Percentiles rank a stretch among this genome's conserved stretches.
These are phyloP conservation scores for Haematococcus sp. DNA, from an alignment of 139 green algal species.

Conservation along the genomic window DNA sequence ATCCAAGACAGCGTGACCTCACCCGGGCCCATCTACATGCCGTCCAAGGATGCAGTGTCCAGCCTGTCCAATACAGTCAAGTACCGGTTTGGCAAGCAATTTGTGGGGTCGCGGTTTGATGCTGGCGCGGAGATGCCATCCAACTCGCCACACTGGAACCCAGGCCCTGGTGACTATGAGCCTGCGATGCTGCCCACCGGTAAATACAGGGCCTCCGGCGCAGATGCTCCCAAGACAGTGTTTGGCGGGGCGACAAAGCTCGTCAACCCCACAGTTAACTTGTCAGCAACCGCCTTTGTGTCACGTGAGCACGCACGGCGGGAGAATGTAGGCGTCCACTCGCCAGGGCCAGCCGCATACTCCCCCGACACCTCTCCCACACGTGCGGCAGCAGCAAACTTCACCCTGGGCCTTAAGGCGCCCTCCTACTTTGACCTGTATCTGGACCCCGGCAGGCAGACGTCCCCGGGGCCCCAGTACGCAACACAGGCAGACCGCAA, in stretches of 20 bases:
- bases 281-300: slow-evolving; percentile 20
- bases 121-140: slow-evolving; percentile 12
- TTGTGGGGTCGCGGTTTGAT: slow-evolving; percentile 20
- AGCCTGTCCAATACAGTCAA: not conserved
- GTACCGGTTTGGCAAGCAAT: slow-evolving; percentile 27
- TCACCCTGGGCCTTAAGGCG: slow-evolving; percentile 2
- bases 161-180: slow-evolving; percentile 33
- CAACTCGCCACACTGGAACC: slow-evolving; percentile 34
- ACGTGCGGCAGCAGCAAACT: not conserved
- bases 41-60: slow-evolving; percentile 15
- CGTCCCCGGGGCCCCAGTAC: slow-evolving; percentile 27
- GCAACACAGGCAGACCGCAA: slow-evolving; percentile 6
- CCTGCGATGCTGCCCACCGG: not conserved
- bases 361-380: slow-evolving; percentile 16
- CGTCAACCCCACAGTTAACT: not conserved
- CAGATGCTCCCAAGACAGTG: slow-evolving; percentile 6
- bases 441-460: slow-evolving; percentile 11
- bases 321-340: slow-evolving; percentile 25
- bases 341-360: slow-evolving; percentile 9
- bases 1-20: slow-evolving; percentile 11
- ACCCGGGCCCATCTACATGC: slow-evolving; percentile 33
- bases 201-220: not conserved
- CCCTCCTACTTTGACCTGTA: slow-evolving; percentile 20
- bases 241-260: slow-evolving; percentile 16
- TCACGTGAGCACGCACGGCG: slow-evolving; percentile 16